Evolutionary conservation across 139 green algal species (phyloP), one percentile per base, ranked within the genome.

Genomic region (Closterium sp.): DNA sequence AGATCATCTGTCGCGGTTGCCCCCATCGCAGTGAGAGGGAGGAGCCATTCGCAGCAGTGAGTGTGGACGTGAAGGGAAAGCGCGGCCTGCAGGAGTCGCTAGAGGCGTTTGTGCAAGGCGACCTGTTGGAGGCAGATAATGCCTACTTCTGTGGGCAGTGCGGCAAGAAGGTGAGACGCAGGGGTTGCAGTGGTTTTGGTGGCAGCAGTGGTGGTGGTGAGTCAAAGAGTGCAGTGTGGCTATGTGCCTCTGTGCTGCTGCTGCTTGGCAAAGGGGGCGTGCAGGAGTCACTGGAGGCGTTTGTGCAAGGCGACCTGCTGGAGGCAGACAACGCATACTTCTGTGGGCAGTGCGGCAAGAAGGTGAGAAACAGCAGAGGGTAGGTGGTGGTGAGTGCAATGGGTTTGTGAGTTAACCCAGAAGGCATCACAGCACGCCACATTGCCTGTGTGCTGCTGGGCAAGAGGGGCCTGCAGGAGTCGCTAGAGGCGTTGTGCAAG

Each of bases 271-370:
- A 98, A 95, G 90, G 94, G 79, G 96, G 88, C 42, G 94, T 98
- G 91, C 93, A 96, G 70, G 96, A 97, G 88, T 97, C 95, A 90
- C 92, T 93, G 70, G 94, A 96, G 88, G 94, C 95, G 3, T 98
- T 97, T 91, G 95, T 97, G 28, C 91, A 96, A 89, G 96, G 96
- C 5, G 97, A 99, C 94, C 95, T 98, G 88, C 97, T 99, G 95
- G 97, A 99, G 94, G 97, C 97, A n/a, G 96, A 98, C 93, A 98
- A 99, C 93, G 96, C 97, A 31, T 99, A 98, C 93, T 91, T 96
- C 62, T 98, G 96, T 90, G 97, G 98, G 87, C 92, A 97, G 89
- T 94, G 97, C 45, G 95, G 95, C 5, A 92, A 92, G 31, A 97
- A 97, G 90, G 97, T 98, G 87, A 24, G n/a, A 45, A 2, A 45